Base-by-base conservation (phyloP, 225 moss, liverwort and hornwort species). In the Marchantia polymorpha region DNA sequence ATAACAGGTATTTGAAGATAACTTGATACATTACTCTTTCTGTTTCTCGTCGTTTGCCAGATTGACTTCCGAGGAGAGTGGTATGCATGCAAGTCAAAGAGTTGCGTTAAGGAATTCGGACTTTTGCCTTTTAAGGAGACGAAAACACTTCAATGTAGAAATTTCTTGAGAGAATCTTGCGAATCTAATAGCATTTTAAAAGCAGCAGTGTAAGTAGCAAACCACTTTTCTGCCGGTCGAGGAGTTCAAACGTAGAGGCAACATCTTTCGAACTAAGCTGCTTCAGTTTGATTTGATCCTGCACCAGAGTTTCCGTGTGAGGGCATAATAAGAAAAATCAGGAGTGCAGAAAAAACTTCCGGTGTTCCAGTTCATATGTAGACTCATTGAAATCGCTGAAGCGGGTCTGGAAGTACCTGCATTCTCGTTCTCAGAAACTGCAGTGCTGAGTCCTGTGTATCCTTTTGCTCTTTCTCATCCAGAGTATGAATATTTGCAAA, bases 141-240 rank as follows among this genome's bases (percentile, higher is more conserved):
- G 17, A 69, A 13, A 47, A 48, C 22, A 17, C 8, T 48, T 48
- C 13, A 20, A 46, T 69, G 47, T 3, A 47, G 6, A 46, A 17
- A 46, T 69, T 48, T 46, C 4, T 2, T 4, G 3, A 14, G 4
- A 17, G 6, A 16, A 16, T 0, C 58, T 47, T 10, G 20, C 12
- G 48, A 8, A 30, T 23, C 10, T 12, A 56, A 78, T 47, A 16
- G 8, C 51, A 7, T 7, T 10, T 52, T 48, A 53, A 54, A 46
- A 22, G 22, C 25, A 65, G 30, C 53, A 74, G 8, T 22, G 19
- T 78, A 3, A 59, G 31, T 7, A 77, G 19, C 79, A 25, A 15
- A 87, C 87, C 87, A 78, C 87, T 78, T n/a, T 84, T 80, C 59
- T 84, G 87, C 10, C 87, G 82, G 60, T 87, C 87, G n/a, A 87